These are phyloP conservation scores for Centrapalus pauciflorus DNA, from an alignment of 129 eudicot species.

Conservation along the genomic window DNA sequence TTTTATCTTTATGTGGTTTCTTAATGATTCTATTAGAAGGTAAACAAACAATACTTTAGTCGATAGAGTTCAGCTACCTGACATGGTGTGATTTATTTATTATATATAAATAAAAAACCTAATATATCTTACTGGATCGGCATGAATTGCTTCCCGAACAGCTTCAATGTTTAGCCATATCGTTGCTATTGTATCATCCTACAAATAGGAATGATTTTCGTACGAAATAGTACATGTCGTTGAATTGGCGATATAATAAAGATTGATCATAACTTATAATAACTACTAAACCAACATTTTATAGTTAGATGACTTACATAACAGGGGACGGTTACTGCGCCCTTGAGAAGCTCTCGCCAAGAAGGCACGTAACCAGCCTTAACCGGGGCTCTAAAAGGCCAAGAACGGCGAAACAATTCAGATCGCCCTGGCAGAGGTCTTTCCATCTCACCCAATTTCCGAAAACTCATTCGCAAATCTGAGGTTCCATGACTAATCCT, in stretches of 20 bases:
- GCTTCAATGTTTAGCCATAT: conserved; percentile 75
- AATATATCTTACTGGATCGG: conserved; percentile 57
- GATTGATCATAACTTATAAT: not conserved
- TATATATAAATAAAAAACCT: not conserved
- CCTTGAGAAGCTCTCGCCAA: conserved; percentile 77
- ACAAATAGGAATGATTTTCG: conserved; percentile 11
- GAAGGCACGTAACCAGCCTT: conserved; percentile 86
- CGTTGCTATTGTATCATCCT: conserved; percentile 87
- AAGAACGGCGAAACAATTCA: conserved; percentile 95
- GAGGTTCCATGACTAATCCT: conserved; percentile 25
- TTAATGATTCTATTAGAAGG: too few species aligned
- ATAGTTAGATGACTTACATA: conserved; percentile 66
- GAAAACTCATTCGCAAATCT: conserved; percentile 70
- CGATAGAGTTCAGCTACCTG: not conserved
- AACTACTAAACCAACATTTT: not conserved
- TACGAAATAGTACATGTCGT: too few species aligned
- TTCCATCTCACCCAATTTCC: conserved; percentile 82
- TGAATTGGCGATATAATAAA: too few species aligned
- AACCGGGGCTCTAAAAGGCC: conserved; percentile 98
- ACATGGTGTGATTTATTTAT: not conserved
- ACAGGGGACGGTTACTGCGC: conserved; percentile 60
- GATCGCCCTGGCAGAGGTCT: conserved; percentile 86
- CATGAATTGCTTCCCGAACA: conserved; percentile 90
- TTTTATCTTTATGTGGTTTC: not conserved
- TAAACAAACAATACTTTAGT: too few species aligned